Conservation (phyloP, 2,329 filamentous ascomycete genomes). For the Ceratocystis ficicola region DNA sequence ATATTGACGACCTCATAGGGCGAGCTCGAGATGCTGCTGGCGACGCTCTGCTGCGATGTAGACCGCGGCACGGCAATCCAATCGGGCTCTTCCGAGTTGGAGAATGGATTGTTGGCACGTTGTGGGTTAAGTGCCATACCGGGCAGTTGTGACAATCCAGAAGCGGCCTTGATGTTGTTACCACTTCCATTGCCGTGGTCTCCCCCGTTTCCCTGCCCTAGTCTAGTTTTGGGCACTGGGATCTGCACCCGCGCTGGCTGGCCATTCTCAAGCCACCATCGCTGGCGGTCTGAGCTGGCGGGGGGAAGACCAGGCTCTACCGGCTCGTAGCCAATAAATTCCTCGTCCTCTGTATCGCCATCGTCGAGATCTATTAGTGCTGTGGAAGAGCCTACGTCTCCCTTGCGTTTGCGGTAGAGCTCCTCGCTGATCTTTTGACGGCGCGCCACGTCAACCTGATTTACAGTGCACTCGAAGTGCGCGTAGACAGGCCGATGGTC, state of each 20-base stretch:
- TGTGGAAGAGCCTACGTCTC: constrained; percentile 52
- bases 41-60: constrained; percentile 41
- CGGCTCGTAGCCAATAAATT: constrained; percentile 67
- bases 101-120: constrained; percentile 72
- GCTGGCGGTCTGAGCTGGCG: constrained; percentile 54
- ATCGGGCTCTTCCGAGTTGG: constrained; percentile 57
- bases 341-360: constrained; percentile 58
- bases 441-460: constrained; percentile 59
- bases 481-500: constrained; percentile 95
- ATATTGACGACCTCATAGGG: constrained; percentile 47
- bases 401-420: constrained; percentile 59
- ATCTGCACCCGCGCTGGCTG: constrained; percentile 64
- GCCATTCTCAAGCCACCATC: constrained; percentile 59
- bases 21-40: constrained; percentile 47
- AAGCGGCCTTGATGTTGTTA: constrained; percentile 33
- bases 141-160: not conserved
- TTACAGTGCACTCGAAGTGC: constrained; percentile 72
- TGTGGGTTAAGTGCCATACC: constrained; percentile 57
- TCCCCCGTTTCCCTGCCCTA: too few species aligned
- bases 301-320: constrained; percentile 65
- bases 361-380: constrained; percentile 39
- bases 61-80: constrained; percentile 60
- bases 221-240: constrained; percentile 43
- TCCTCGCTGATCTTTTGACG: constrained; percentile 62
- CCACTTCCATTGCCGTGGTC: not conserved